Conservation (phyloP, 2,329 filamentous ascomycete genomes). For the Penicillium capsulatum region DNA sequence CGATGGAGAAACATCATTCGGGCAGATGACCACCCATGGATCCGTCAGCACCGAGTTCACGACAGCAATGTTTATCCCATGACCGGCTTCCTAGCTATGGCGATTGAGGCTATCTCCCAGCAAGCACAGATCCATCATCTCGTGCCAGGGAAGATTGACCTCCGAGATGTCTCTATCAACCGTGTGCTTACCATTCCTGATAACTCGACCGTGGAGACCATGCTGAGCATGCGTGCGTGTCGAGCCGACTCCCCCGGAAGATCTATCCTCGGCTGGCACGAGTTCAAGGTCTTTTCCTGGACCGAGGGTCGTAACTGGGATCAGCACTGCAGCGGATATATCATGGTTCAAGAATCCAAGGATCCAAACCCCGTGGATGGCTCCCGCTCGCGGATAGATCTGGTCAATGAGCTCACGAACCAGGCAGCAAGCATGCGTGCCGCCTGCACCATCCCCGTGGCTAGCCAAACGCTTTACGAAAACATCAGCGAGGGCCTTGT, state of each 20-base stretch:
- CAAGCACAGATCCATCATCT: constrained; percentile 20
- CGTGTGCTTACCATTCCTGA: constrained; percentile 20
- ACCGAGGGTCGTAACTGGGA: constrained; percentile 21
- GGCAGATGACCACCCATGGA: constrained; percentile 22
- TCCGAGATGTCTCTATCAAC: constrained; percentile 21
- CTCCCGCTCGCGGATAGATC: constrained; percentile 4
- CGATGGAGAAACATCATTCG: constrained; percentile 23
- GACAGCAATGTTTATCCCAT: constrained; percentile 22
- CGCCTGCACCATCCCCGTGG: constrained; percentile 7
- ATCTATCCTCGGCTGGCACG: constrained; percentile 22
- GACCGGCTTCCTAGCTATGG: constrained; percentile 24
- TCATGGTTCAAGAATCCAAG: constrained; percentile 20
- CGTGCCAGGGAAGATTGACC: constrained; percentile 15
- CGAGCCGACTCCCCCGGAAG: constrained; percentile 13
- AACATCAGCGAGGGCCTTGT: constrained; percentile 14
- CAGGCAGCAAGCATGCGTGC: constrained; percentile 5
- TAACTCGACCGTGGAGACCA: constrained; percentile 17
- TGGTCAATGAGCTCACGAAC: not conserved
- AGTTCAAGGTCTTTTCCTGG: constrained; percentile 25
- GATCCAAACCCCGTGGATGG: constrained; percentile 19
- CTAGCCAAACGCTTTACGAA: constrained; percentile 12
- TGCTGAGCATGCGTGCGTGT: constrained; percentile 15
- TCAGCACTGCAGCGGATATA: constrained; percentile 20
- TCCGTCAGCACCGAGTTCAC: constrained; percentile 21
- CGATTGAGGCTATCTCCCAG: constrained; percentile 22